phyloP scores from a whole-genome alignment of 2,329 filamentous ascomycete species.

The Elsinoe necatrix region DNA sequence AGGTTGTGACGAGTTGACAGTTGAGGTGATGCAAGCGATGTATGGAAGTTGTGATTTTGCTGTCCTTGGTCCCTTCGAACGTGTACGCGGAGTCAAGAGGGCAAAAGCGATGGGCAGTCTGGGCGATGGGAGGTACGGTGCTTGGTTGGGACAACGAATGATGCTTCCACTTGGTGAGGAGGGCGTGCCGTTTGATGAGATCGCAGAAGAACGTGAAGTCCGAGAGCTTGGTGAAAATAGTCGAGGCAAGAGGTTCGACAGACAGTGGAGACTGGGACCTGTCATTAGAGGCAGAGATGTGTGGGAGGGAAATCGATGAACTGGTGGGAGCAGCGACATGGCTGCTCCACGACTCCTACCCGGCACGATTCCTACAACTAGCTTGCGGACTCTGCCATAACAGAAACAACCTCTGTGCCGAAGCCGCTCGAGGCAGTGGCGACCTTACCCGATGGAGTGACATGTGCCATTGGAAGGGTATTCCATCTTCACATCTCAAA shows the following conservation, averaged over 20 bases:
- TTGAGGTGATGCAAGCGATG: slow-evolving; percentile 43
- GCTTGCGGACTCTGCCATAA: too few species aligned
- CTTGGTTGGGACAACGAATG: slow-evolving; percentile 39
- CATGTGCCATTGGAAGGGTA: too few species aligned
- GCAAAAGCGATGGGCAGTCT: slow-evolving; percentile 38
- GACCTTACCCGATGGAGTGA: too few species aligned
- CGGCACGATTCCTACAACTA: too few species aligned
- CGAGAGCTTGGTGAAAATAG: neutral
- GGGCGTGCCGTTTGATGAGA: slow-evolving; percentile 27
- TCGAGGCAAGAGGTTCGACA: slow-evolving; percentile 5
- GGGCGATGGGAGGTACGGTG: slow-evolving; percentile 33
- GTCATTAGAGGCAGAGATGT: neutral
- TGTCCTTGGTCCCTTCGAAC: slow-evolving; percentile 39
- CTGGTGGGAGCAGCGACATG: neutral
- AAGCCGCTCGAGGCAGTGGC: too few species aligned
- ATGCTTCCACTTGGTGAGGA: slow-evolving; percentile 30
- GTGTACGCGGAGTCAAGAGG: slow-evolving; percentile 37
- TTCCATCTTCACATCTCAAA: too few species aligned
- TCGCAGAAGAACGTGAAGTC: slow-evolving; percentile 28
- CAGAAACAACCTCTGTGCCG: too few species aligned
- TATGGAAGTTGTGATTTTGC: slow-evolving; percentile 36
- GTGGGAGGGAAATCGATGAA: slow-evolving; percentile 1
- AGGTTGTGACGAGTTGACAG: slow-evolving; percentile 38
- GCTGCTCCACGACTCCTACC: too few species aligned
- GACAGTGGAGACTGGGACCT: neutral